Evolutionary conservation across 2,329 filamentous ascomycete genomes (phyloP).

Genomic region (Fusarium mangiferae): DNA sequence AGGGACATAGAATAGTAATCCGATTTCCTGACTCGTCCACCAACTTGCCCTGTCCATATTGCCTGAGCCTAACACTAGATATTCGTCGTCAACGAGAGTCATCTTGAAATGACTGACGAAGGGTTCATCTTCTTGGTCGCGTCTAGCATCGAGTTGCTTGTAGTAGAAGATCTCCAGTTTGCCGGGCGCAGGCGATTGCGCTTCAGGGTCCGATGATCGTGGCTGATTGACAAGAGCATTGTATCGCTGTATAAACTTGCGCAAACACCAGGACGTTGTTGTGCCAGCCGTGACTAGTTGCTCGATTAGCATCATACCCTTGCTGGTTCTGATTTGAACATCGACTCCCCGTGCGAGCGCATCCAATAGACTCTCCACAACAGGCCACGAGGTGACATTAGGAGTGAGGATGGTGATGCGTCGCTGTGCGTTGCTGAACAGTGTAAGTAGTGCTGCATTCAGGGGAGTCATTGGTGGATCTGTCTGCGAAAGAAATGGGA

Average conservation of each 20-base stretch:
- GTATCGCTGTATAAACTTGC: constrained; percentile 67
- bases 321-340: constrained; percentile 74
- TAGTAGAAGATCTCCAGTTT: constrained; percentile 70
- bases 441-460: constrained; percentile 70
- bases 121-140: constrained; percentile 62
- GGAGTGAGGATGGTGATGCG: constrained; percentile 79
- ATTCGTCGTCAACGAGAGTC: constrained; percentile 75
- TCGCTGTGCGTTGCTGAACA: constrained; percentile 67
- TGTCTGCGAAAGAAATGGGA: constrained; percentile 63
- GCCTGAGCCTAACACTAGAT: constrained; percentile 78
- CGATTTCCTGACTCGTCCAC: constrained; percentile 88
- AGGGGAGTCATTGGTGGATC: constrained; percentile 72
- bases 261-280: constrained; percentile 74
- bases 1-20: constrained; percentile 67
- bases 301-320: constrained; percentile 79
- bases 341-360: constrained; percentile 74
- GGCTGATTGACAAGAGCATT: constrained; percentile 42
- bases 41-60: constrained; percentile 89
- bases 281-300: constrained; percentile 84
- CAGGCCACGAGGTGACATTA: constrained; percentile 76
- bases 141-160: constrained; percentile 49
- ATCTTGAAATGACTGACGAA: constrained; percentile 83
- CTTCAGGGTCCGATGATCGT: constrained; percentile 52
- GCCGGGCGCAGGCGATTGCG: constrained; percentile 56
- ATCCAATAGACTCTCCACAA: constrained; percentile 68